Conservation (phyloP, 2,329 filamentous ascomycete genomes). For the Fusarium nodosum region DNA sequence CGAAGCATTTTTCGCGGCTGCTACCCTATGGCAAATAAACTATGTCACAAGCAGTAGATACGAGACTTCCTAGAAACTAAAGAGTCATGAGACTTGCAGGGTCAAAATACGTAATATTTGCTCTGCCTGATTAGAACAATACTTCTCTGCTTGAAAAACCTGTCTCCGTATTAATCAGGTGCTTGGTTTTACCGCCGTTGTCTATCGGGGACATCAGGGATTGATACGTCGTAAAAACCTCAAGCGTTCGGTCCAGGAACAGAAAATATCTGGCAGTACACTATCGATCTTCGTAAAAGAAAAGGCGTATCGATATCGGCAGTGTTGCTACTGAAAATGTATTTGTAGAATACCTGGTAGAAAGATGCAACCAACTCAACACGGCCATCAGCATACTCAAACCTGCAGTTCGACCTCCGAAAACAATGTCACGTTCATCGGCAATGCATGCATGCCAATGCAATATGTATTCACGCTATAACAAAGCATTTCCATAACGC, state of each 20-base stretch:
- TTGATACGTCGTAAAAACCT: no score
- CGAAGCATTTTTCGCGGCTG: not conserved
- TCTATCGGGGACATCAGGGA: no score
- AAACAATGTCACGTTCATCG: not conserved
- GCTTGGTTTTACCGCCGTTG: not conserved
- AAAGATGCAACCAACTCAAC: no score
- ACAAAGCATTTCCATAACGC: slow-evolving; percentile 29
- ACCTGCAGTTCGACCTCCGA: not conserved
- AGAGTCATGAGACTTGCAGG: not conserved
- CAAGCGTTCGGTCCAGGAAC: not conserved
- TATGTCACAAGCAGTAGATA: not conserved
- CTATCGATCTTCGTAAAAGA: no score
- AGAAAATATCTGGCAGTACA: no score
- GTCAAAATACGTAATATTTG: not conserved
- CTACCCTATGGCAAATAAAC: not conserved
- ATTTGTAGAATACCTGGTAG: no score
- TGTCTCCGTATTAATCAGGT: no score
- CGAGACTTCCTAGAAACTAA: not conserved
- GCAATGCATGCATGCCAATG: not conserved
- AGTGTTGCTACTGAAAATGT: no score
- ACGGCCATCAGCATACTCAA: no score
- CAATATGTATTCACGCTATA: slow-evolving; percentile 14
- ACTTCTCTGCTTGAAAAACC: no score
- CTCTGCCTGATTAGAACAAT: not conserved
- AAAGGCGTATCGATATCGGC: no score